A percentile compares a stretch with the other conserved stretches of the same genome.
Evolutionary conservation across 108 stramenopile genomes (phyloP).

Genomic region (Cylindrotheca closterium): DNA sequence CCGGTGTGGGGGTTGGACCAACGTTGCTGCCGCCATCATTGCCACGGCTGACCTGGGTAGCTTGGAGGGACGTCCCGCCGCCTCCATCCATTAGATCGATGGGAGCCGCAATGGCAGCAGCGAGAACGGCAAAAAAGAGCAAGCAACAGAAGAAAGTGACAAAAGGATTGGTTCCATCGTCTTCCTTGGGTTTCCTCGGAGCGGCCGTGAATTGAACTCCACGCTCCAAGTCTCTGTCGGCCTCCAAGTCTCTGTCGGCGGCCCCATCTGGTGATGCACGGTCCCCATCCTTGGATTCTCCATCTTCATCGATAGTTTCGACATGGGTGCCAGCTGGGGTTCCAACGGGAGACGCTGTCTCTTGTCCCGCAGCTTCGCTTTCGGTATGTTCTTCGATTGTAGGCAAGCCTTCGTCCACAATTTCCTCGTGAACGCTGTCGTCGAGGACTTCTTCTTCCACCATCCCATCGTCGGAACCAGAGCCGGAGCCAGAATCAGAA

Average conservation of each 20-base stretch:
- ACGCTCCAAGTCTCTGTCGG: background rate
- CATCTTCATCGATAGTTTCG: background rate
- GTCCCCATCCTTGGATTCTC: background rate
- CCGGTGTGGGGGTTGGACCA: background rate
- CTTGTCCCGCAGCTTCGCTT: background rate
- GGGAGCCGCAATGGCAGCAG: background rate
- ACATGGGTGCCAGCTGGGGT: background rate
- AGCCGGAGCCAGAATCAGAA: background rate
- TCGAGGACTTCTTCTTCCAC: background rate
- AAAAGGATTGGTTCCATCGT: background rate
- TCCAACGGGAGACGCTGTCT: background rate
- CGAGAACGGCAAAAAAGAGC: background rate
- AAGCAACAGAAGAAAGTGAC: background rate
- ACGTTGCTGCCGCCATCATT: background rate
- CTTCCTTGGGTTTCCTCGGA: background rate
- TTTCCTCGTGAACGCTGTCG: background rate
- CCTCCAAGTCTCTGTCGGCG: background rate
- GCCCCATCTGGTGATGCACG: no score
- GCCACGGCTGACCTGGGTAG: background rate
- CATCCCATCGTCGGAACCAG: background rate
- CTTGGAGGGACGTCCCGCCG: background rate
- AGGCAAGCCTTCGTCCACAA: constrained; percentile 1
- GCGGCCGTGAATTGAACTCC: background rate
- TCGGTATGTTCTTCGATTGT: background rate
- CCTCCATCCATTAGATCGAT: background rate